Evolutionary conservation across 176 grass and related monocot species (phyloP), one percentile per base, ranked within the genome.

Genomic region (Musa beccarii): DNA sequence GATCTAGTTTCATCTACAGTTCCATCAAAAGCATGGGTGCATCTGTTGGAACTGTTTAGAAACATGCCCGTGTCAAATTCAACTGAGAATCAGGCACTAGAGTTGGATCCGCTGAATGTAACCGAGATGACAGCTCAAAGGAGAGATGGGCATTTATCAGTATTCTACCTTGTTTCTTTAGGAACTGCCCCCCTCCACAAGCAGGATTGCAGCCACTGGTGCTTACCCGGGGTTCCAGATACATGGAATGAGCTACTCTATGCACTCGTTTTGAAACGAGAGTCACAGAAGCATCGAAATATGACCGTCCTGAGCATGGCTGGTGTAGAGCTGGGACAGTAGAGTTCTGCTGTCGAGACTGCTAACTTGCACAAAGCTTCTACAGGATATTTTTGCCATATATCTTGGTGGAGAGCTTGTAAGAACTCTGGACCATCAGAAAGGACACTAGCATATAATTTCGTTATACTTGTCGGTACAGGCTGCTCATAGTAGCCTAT

Each of bases 171-270:
- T 22, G 49, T 12, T 28, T 20, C 73, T 23, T 49, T 82, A 49
- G 71, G 22, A 52, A 3, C 1, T 63, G 25, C 82, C 67, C 72
- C 9, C 23, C 12, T 21, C 72, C 76, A 54, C 26, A 78, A 64
- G 43, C 72, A 75, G 63, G 85, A 91, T 69, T 91, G 89, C 85
- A 91, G 89, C 64, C 89, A 91, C 68, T 87, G 89, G 85, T 91
- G 85, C 80, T 80, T 87, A 50, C 89, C 85, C 0, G 89, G 89
- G 16, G 80, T 91, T 51, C 85, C 82, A 16, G 89, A 91, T 78
- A 63, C 73, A 1, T 91, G 89, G 89, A 70, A 70, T 51, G 68
- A 70, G 68, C 14, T 70, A 52, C 68, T 70, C 43, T 70, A 52
- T 51, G 68, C 68, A 10, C 68, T 70, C 34, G 5, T 70, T 51